Base-by-base conservation (phyloP, 2,329 filamentous ascomycete genomes). In the Dactylellina haptotyla region DNA sequence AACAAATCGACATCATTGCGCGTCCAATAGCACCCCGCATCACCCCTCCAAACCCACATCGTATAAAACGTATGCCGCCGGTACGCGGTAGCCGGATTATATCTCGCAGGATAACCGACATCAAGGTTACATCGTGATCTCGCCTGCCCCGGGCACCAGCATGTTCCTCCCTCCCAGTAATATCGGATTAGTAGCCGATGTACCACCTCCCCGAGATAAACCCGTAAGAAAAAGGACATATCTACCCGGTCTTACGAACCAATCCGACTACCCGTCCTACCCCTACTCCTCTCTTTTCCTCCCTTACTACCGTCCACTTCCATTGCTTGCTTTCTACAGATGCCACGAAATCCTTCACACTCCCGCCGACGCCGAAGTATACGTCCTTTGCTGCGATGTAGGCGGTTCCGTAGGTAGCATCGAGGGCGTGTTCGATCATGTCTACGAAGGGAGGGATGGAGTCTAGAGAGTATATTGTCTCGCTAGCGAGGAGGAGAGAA, bases 291-390 rank as follows among this genome's bases (percentile, higher is more conserved):
- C 70, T 75, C 46, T 75, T 72, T 25, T 57, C 72, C 51, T 59
- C 61, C 20, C 66, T 54, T 25, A 67, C 64, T 12, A 66, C 45
- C 43, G 69, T 59, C 43, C 46, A 71, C 14, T 51, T 56, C 54
- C 66, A 71, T 16, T 41, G 32, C 45, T 62, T 73, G 14, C 16
- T 20, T 28, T 69, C 32, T 10, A 78, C 50, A 1, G 64, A 43
- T n/a, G 41, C 37, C 2, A 88, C 82, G 77, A 95, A 92, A 76
- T 91, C 90, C 79, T 92, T 89, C 20, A 95, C 85, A 18, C 90
- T 93, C 0, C 91, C 91, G 0, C 91, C 91, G 3, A 95, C 91
- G 1, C 91, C 91, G 81, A 95, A 95, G 80, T 95, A 95, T 9
- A 93, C 84, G 76, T 87, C 86, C 82, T 95, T 95, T 0, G 91